Base-by-base conservation (phyloP, 1,284 basidiomycete genomes). In the Cutaneotrichosporon cavernicola region DNA sequence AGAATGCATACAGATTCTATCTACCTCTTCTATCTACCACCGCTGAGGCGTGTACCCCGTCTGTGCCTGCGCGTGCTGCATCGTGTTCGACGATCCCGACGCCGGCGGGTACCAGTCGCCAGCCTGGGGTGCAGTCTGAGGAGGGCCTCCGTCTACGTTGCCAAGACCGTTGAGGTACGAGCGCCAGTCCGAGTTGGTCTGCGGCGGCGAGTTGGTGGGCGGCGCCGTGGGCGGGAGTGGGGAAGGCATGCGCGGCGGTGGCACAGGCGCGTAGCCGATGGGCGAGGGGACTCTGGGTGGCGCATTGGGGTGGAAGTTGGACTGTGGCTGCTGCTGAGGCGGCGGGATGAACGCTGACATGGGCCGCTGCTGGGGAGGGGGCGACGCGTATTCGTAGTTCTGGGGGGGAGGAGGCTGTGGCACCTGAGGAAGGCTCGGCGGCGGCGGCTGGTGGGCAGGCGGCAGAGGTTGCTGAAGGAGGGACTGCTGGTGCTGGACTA, bases 131-230 rank as follows among this genome's bases (percentile, higher is more conserved):
- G 32, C 53, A 46, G 32, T 21, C 32, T 32, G 10, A 16, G 52
- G 22, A 7, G 47, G 52, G 14, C 32, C 38, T 2, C 49, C 21
- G 6, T n/a, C 31, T 8, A 34, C 22, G 11, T 14, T 32, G 38
- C 67, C 62, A 16, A 76, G 46, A 53, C 59, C 68, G 21, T 67
- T 60, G 69, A 79, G 73, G 61, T 78, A 79, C 26, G 69, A 69
- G 46, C 69, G 67, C 77, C 77, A 79, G 64, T 75, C 71, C 51
- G 66, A 36, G 59, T 71, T 71, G 47, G 34, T 60, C 32, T 64
- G 56, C 43, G 16, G 30, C 43, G 52, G 32, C 26, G 52, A 47
- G 4, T 51, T 43, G 11, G 18, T 11, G 7, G 56, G 56, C 26
- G 51, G 40, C 14, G 32, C 18, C 21, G 46, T 34, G 18, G 31